Evolutionary conservation across 306 rosid species (phyloP), one percentile per base, ranked within the genome.

Genomic region (Casuarina equisetifolia): DNA sequence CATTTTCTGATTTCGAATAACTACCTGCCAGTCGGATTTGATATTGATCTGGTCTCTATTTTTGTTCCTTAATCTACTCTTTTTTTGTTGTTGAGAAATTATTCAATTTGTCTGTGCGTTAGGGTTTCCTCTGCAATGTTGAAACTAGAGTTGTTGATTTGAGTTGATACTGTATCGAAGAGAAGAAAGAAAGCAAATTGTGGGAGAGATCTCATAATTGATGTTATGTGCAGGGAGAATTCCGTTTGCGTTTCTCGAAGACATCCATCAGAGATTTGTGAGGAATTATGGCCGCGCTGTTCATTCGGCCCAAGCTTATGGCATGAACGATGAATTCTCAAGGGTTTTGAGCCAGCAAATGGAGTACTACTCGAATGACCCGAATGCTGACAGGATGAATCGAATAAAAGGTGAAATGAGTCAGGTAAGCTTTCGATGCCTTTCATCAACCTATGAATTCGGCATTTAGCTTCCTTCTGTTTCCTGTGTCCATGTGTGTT

Each of bases 371-470:
- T 90, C 99, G 9, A 92, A 45, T 75, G 99, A 96, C 76, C 99
- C 99, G n/a, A 96, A 93, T 79, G 98, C 99, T 3, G 98, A 96
- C 83, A 86, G 92, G 87, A 92, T 96, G 73, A 93, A 92, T 77
- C 89, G 99, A 16, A 86, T 96, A 59, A 93, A 88, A 86, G 99
- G 99, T 69, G 99, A 96, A 93, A 96, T 96, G 99, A 86, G 91
- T 74, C 99, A 96, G 99, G 99, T 96, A 64, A 81, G 20, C 50
- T 19, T 17, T 12, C 8, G 43, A 62, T 15, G 48, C 36, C 32
- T 69, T 11, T 20, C 13, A 17, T 73, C 68, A 38, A 20, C 45
- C 8, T 15, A 36, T 38, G 73, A 9, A 13, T 43, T 9, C 7
- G 17, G 20, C 11, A 69, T 58, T 36, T 43, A 76, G 63, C n/a